Base-by-base conservation (phyloP, 225 moss, liverwort and hornwort species). In the Sphagnum contortum region DNA sequence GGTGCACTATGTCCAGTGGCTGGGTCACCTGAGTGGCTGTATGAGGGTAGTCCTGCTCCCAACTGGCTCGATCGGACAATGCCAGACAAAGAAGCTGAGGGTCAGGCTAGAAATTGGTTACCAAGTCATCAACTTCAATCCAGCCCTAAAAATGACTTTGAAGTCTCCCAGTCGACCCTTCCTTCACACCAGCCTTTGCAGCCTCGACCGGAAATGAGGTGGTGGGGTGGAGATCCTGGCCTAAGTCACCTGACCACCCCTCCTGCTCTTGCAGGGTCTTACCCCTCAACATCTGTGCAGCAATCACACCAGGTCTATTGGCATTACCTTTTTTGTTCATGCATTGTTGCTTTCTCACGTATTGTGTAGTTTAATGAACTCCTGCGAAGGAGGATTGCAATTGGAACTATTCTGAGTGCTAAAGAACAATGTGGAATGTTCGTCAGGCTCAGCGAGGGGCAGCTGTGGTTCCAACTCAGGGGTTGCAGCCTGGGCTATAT, bases 81-180 rank as follows among this genome's bases (percentile, higher is more conserved):
- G 64, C 71, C 77, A 60, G 88, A 88, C 12, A 75, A 74, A 59
- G 77, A 80, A 68, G 70, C 69, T 50, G 93, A 90, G 71, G 48
- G 73, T 67, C 90, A 84, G 70, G 71, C 77, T 61, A 84, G 79
- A 66, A 93, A 82, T 73, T 87, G 80, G 86, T 93, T 87, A 89
- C 79, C 80, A 10, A 83, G 75, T 71, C 77, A 68, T 53, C 85
- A 93, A 68, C 85, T 80, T 9, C 77, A 86, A 51, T 70, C 76
- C 66, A 71, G 72, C 4, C 82, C 76, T 45, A 82, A 71, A 61
- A 56, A 69, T 44, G 93, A 87, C 65, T 80, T 73, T 48, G 86
- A 82, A 52, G 86, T 75, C 2, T 9, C 52, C 9, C 4, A 57
- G 13, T 48, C 68, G 66, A 66, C 87, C 44, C 80, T 77, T 48